A percentile compares a stretch with the other conserved stretches of the same genome.
phyloP scores from a whole-genome alignment of 2,329 filamentous ascomycete species.

The Bipolaris victoriae region DNA sequence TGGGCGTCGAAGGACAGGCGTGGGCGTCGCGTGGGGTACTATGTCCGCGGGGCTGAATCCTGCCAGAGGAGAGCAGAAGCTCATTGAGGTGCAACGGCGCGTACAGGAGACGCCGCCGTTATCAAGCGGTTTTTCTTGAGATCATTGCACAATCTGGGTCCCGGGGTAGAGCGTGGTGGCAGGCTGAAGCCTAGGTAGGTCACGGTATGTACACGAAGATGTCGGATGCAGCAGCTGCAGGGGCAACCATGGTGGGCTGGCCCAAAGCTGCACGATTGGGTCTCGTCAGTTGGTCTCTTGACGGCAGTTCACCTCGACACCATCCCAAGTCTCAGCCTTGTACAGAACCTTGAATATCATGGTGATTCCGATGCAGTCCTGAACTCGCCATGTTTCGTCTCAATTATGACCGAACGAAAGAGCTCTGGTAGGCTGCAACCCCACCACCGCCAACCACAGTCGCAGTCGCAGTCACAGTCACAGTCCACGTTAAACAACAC shows the following conservation, averaged over 20 bases:
- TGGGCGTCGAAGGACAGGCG: constrained; percentile 3
- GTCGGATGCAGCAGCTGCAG: constrained; percentile 16
- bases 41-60: constrained; percentile 21
- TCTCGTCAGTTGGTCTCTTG: constrained; percentile 11
- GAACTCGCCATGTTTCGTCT: constrained; percentile 19
- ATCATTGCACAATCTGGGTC: constrained; percentile 38
- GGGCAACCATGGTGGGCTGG: constrained; percentile 24
- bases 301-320: constrained; percentile 10
- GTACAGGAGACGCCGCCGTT: constrained; percentile 28
- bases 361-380: constrained; percentile 23
- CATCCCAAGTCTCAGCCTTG: neutral
- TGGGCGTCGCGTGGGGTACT: constrained; percentile 23
- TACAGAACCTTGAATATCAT: neutral
- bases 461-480: constrained; percentile 10
- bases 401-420: constrained; percentile 42
- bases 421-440: constrained; percentile 31
- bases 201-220: constrained; percentile 12
- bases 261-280: constrained; percentile 19
- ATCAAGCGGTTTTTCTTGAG: constrained; percentile 39
- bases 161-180: constrained; percentile 18
- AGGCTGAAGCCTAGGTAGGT: constrained; percentile 35
- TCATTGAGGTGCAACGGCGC: constrained; percentile 12
- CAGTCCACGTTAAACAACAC: constrained; percentile 18
- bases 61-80: constrained; percentile 1
- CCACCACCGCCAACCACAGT: neutral